Evolutionary conservation across 2,329 filamentous ascomycete species (phyloP).

Genomic region (Leptoxyphium fumago): DNA sequence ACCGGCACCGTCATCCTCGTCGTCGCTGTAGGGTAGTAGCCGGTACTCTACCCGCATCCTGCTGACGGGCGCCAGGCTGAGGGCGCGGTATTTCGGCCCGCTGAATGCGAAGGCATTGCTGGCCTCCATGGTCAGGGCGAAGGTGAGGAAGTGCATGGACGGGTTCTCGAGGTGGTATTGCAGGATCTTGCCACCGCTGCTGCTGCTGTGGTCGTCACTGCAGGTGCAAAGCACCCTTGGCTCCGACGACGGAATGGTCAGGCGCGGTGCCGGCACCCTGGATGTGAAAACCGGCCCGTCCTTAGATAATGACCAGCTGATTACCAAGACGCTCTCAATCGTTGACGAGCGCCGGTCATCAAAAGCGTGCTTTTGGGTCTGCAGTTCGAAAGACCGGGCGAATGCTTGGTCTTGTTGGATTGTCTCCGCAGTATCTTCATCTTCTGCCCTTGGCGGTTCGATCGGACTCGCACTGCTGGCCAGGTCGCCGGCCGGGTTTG

Average conservation of each 20-base stretch:
- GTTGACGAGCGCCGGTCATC: slow-evolving; percentile 68
- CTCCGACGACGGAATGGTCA: slow-evolving; percentile 68
- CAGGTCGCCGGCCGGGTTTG: slow-evolving; percentile 47
- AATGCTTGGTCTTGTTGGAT: slow-evolving; percentile 7
- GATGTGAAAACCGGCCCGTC: slow-evolving; percentile 35
- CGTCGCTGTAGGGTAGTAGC: slow-evolving; percentile 33
- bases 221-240: slow-evolving; percentile 59
- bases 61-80: slow-evolving; percentile 74
- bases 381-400: slow-evolving; percentile 39
- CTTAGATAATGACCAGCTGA: slow-evolving; percentile 9
- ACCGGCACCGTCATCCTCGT: neutral
- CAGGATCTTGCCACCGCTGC: slow-evolving; percentile 23
- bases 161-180: slow-evolving; percentile 78
- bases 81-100: slow-evolving; percentile 63
- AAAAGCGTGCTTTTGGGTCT: slow-evolving; percentile 59
- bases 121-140: slow-evolving; percentile 82
- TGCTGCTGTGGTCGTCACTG: slow-evolving; percentile 3
- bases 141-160: slow-evolving; percentile 86
- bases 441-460: neutral
- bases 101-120: slow-evolving; percentile 88
- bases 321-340: slow-evolving; percentile 26
- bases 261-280: slow-evolving; percentile 60
- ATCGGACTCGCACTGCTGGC: slow-evolving; percentile 31
- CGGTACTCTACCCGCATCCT: slow-evolving; percentile 59
- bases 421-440: slow-evolving; percentile 4